Evolutionary conservation across 1,139 yeast genomes (phyloP).

Genomic region (Yamadazyma sp.): DNA sequence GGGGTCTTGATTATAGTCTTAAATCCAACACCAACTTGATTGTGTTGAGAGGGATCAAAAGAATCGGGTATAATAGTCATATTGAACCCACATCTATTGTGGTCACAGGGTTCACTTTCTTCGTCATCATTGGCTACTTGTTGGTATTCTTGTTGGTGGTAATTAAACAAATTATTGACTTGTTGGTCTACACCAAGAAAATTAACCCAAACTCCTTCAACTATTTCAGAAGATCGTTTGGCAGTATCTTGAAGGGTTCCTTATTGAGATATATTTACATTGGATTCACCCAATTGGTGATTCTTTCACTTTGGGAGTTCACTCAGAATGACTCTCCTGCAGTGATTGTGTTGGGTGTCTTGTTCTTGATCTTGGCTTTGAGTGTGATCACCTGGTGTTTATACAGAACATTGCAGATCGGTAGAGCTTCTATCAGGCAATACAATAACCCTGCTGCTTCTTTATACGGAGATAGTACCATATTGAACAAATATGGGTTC

Average conservation of each 20-base stretch:
- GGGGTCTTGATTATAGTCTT: constrained; percentile 34
- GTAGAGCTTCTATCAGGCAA: constrained; percentile 49
- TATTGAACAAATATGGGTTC: constrained; percentile 71
- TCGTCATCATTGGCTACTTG: constrained; percentile 63
- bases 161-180: constrained; percentile 48
- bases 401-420: constrained; percentile 58
- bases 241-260: constrained; percentile 61
- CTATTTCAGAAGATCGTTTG: constrained; percentile 56
- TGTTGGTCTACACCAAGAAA: constrained; percentile 44
- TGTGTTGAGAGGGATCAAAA: constrained; percentile 71
- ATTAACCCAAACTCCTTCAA: constrained; percentile 47
- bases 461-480: constrained; percentile 65
- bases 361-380: constrained; percentile 57
- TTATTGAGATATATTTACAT: constrained; percentile 68
- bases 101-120: constrained; percentile 74
- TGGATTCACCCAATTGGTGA: constrained; percentile 71
- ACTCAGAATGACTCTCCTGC: constrained; percentile 72
- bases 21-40: constrained; percentile 46
- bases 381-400: constrained; percentile 60
- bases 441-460: constrained; percentile 77
- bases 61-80: constrained; percentile 65
- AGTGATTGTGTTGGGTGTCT: constrained; percentile 65
- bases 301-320: constrained; percentile 76
- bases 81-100: constrained; percentile 77
- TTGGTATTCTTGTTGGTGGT: constrained; percentile 50